Evolutionary conservation across 768 basidiomycete species (phyloP).

Genomic region (Agaricus blazei): DNA sequence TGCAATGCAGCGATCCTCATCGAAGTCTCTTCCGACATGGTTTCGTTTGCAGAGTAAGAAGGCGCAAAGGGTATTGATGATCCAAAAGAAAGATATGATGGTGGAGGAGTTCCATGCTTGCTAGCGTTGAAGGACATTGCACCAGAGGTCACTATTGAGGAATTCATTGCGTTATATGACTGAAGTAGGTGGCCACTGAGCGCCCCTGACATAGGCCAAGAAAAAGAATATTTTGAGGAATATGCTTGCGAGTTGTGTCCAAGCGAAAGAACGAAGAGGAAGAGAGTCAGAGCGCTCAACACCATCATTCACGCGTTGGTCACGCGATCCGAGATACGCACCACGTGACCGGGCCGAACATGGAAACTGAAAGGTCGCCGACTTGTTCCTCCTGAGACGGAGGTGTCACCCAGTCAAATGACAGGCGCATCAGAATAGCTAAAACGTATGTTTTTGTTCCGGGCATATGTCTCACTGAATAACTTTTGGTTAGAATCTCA

Average conservation of each 20-base stretch:
- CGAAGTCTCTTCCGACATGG: slow-evolving; percentile 58
- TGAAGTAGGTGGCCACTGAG: slow-evolving; percentile 56
- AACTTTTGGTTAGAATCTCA: no score
- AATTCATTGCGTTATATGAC: slow-evolving; percentile 31
- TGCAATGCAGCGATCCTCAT: slow-evolving; percentile 69
- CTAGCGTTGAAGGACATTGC: slow-evolving; percentile 56
- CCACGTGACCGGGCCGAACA: not conserved
- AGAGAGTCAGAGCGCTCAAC: not conserved
- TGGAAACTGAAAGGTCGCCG: no score
- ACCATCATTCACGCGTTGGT: not conserved
- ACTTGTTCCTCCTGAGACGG: no score
- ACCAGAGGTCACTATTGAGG: slow-evolving; percentile 42
- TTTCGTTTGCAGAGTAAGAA: slow-evolving; percentile 18
- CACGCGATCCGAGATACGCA: not conserved
- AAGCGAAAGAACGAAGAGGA: not conserved
- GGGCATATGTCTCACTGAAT: no score
- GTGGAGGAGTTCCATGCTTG: slow-evolving; percentile 48
- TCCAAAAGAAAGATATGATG: slow-evolving; percentile 25
- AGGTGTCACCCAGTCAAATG: no score
- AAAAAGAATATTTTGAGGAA: not conserved
- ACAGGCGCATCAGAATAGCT: no score
- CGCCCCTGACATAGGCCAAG: slow-evolving; percentile 45
- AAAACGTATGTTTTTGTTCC: no score
- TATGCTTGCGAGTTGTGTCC: not conserved
- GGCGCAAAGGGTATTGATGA: slow-evolving; percentile 11